phyloP scores from a whole-genome alignment of 805 yeast genomes.

The Hyphopichia homilentoma region DNA sequence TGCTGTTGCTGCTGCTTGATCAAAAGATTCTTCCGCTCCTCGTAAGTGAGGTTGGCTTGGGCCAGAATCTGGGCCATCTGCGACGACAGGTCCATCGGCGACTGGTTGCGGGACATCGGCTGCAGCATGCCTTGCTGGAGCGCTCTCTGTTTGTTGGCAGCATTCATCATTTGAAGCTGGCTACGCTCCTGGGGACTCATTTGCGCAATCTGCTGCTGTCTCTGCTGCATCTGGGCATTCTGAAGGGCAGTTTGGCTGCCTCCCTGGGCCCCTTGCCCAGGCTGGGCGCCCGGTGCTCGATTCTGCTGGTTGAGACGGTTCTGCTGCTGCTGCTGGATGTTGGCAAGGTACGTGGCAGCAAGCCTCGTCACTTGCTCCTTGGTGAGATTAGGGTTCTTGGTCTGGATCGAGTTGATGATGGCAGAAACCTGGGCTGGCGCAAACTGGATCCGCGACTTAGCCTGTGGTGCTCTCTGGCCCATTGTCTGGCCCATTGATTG shows the following conservation, averaged over 20 bases:
- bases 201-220: too few relatives aligned
- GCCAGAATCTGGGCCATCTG: slow-evolving; percentile 20
- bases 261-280: slow-evolving; percentile 2
- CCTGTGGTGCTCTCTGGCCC: slow-evolving; percentile 14
- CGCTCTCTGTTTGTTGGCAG: slow-evolving; percentile 14
- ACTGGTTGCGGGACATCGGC: slow-evolving; percentile 4
- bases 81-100: slow-evolving; percentile 6
- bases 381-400: slow-evolving; percentile 59
- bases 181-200: slow-evolving; percentile 43
- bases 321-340: slow-evolving; percentile 51
- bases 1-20: slow-evolving; percentile 30
- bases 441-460: slow-evolving; percentile 39
- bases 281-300: slow-evolving; percentile 14
- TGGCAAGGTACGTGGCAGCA: slow-evolving; percentile 62
- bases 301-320: slow-evolving; percentile 25
- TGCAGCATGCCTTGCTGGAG: slow-evolving; percentile 2
- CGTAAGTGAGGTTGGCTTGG: slow-evolving; percentile 34
- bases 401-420: slow-evolving; percentile 58
- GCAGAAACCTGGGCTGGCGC: slow-evolving; percentile 65
- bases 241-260: slow-evolving; percentile 1
- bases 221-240: slow-evolving; percentile 9
- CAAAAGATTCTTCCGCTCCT: slow-evolving; percentile 33
- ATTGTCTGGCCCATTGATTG: slow-evolving; percentile 13
- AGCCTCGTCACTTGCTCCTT: slow-evolving; percentile 63
- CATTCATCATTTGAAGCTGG: slow-evolving; percentile 38